Evolutionary conservation across 352 stramenopile species (phyloP).

Genomic region (Phytophthora citrophthora): DNA sequence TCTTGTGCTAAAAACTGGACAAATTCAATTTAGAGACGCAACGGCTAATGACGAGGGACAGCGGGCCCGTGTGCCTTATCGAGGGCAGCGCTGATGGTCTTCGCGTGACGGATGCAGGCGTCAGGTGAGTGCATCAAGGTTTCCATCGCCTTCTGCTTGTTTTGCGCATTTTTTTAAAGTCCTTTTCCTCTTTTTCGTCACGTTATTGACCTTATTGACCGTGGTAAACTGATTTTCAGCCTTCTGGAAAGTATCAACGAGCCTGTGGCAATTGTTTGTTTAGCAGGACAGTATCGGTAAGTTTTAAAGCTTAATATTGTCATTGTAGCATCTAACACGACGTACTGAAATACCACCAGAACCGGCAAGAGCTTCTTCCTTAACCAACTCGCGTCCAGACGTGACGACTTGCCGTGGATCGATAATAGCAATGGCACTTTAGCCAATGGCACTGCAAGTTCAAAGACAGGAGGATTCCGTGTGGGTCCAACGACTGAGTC

Average conservation of each 20-base stretch:
- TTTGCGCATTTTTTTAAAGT: not conserved
- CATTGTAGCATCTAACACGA: too few relatives aligned
- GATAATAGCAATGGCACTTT: conserved; percentile 13
- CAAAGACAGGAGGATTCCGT: conserved; percentile 50
- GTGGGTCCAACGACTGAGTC: conserved; percentile 87
- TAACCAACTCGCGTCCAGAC: conserved; percentile 71
- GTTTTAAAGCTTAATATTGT: not conserved
- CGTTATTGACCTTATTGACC: conserved; percentile 6
- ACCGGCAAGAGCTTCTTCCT: conserved; percentile 91
- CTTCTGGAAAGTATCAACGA: conserved; percentile 70
- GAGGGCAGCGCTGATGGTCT: conserved; percentile 56
- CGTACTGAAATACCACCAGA: conserved; percentile 25
- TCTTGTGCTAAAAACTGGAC: conserved; percentile 11
- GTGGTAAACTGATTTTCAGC: conserved; percentile 28
- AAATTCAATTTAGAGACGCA: conserved; percentile 18
- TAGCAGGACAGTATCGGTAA: conserved; percentile 83
- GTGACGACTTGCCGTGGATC: conserved; percentile 28
- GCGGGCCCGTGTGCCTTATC: conserved; percentile 67
- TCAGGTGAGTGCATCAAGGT: conserved; percentile 38
- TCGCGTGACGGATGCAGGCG: conserved; percentile 54
- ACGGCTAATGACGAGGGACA: conserved; percentile 12
- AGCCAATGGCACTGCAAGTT: conserved; percentile 5
- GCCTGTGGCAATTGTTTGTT: conserved; percentile 78
- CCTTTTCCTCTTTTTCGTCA: not conserved
- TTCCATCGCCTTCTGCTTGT: not conserved